phyloP scores from a whole-genome alignment of 2,329 filamentous ascomycete species.

The Pseudogymnoascus sp. region DNA sequence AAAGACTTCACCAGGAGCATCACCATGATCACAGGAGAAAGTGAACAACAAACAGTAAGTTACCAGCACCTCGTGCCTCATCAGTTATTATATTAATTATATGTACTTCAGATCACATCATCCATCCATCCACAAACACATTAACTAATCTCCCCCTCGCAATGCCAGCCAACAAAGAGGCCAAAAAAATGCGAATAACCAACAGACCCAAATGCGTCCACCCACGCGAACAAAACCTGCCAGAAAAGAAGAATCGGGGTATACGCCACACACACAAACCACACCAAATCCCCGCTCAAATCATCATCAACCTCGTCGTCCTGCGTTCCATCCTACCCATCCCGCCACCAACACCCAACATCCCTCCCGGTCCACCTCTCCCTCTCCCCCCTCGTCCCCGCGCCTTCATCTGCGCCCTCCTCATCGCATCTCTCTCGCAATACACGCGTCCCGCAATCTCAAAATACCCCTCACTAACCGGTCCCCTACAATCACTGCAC shows the following conservation, averaged over 20 bases:
- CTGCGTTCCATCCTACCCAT: slow-evolving; percentile 36
- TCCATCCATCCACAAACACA: not conserved
- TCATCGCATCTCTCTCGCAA: slow-evolving; percentile 75
- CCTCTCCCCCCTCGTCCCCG: slow-evolving; percentile 14
- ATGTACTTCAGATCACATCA: not conserved
- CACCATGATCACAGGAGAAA: not conserved
- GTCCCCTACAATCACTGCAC: slow-evolving; percentile 67
- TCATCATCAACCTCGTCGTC: slow-evolving; percentile 44
- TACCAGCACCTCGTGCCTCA: not conserved
- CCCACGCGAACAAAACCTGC: not conserved
- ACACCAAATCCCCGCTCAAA: slow-evolving; percentile 16
- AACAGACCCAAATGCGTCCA: not conserved
- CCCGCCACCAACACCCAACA: slow-evolving; percentile 9
- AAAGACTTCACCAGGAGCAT: not conserved
- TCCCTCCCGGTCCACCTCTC: slow-evolving; percentile 13
- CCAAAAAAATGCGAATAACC: no score
- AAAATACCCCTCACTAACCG: slow-evolving; percentile 79
- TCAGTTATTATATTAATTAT: not conserved
- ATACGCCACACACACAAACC: not conserved
- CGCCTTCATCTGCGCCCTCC: slow-evolving; percentile 20
- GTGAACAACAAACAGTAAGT: not conserved
- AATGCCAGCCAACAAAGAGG: slow-evolving; percentile 14
- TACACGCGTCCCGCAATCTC: slow-evolving; percentile 74
- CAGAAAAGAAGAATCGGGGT: not conserved
- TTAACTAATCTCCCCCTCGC: not conserved